Evolutionary conservation across 805 yeast species (phyloP), one percentile per base, ranked within the genome.

Genomic region (Wickerhamomyces rabaulensis): DNA sequence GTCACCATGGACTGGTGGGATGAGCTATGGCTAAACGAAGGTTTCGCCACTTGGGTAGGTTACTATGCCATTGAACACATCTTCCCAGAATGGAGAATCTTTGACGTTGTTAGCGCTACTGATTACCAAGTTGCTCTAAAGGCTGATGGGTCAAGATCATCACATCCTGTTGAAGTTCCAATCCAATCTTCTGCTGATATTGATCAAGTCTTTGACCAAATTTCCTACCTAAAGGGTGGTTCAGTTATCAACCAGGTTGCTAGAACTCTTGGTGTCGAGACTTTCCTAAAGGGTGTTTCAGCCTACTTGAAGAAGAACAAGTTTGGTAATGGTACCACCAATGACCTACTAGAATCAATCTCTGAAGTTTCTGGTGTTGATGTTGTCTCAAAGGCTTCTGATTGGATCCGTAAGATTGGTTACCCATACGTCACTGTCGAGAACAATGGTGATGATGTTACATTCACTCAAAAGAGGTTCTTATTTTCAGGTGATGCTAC

Each of bases 1-100:
- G 95, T 87, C 51, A 87, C 95, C 45, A 87, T 87, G 95, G 90
- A 86, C 59, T 87, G 89, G 84, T 87, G 95, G 95, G 88, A 85
- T 65, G 92, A 87, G 52, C 75, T 87, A 55, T 87, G 94, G 92
- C 74, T 87, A 56, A 87, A 87, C 62, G 95, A 87, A 68, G 92
- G 94, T 27, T 87, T 86, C 58, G 95, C 95, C 38, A 87, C 95
- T 41, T 87, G 92, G 88, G 85, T 84, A 79, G 87, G 92, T 5
- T 84, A 89, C 85, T 82, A 80, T 58, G 86, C 91, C 4, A 78
- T 87, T 62, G 82, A 85, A 64, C 66, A 80, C 37, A 69, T 85
- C 53, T 79, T 76, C 65, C 94, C 94, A 20, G 87, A 84, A 53
- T 87, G 94, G 92, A 81, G 82, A 60, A 89, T 84, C 26, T 87